These are phyloP conservation scores for Penicillium italicum DNA, from an alignment of 2,329 filamentous ascomycete genomes.

Conservation along the genomic window DNA sequence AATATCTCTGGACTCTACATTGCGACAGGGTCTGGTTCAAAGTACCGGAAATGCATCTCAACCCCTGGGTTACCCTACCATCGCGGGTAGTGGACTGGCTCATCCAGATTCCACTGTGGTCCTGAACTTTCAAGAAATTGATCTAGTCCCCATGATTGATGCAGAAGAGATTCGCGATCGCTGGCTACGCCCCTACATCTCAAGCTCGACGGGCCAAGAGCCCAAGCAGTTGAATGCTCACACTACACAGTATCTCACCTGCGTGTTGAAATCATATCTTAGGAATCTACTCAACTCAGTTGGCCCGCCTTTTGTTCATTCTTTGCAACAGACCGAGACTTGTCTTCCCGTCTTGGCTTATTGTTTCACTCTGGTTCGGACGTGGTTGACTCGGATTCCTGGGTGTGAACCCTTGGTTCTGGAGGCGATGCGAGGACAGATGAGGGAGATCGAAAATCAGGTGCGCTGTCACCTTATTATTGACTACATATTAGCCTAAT, in stretches of 20 bases:
- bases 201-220: slow-evolving; percentile 15
- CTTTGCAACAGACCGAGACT: slow-evolving; percentile 11
- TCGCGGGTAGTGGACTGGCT: neutral
- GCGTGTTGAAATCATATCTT: slow-evolving; percentile 27
- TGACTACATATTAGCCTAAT: neutral
- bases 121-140: neutral
- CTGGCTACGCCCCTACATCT: slow-evolving; percentile 27
- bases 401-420: slow-evolving; percentile 28
- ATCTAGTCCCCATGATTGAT: slow-evolving; percentile 18
- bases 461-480: slow-evolving; percentile 4
- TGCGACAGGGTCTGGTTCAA: neutral
- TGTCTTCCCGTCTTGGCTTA: slow-evolving; percentile 21
- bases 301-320: slow-evolving; percentile 28
- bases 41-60: neutral
- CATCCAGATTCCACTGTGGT: neutral
- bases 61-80: neutral
- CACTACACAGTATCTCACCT: slow-evolving; percentile 25
- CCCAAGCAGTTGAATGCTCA: slow-evolving; percentile 22
- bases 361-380: slow-evolving; percentile 28
- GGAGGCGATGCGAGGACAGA: slow-evolving; percentile 23
- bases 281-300: slow-evolving; percentile 12
- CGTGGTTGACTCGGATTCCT: slow-evolving; percentile 24
- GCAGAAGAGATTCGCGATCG: slow-evolving; percentile 26
- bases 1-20: neutral
- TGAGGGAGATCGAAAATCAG: slow-evolving; percentile 20